Evolutionary conservation across 176 grass and related monocot species (phyloP), one percentile per base, ranked within the genome.

Genomic region (Carex myosuroides): DNA sequence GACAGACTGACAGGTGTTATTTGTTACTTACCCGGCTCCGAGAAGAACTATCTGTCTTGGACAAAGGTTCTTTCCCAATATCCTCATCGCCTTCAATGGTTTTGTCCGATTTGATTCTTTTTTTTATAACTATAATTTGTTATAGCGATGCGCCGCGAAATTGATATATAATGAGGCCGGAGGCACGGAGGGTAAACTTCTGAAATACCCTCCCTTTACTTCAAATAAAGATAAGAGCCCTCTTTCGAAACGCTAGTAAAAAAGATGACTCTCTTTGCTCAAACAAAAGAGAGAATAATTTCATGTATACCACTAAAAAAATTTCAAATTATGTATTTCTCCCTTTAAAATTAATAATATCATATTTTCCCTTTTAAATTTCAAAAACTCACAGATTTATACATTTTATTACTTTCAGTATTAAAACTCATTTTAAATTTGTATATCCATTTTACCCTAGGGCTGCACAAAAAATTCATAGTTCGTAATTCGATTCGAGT

Each of bases 51-150:
- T 32, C 84, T 92, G 90, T 70, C 92, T 81, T 46, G 78, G 94
- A 84, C 76, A 86, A 41, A 94, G 78, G 87, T 94, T 82, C 78
- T 88, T 97, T 1, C 92, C 92, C 18, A 92, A 84, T 65, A 91
- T 54, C 83, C 85, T 90, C 88, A 97, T 87, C 66, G 24, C 79
- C 67, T 46, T 64, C 14, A 8, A 44, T 14, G 46, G 46, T 9
- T 48, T 48, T 48, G 46, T 16, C 46, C 14, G 0, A 29, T 35
- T 5, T 1, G 18, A 29, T 8, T 29, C 3, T 26, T 63, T 37
- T 59, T 10, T 18, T 53, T 56, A 39, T 39, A 5, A 14, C 39
- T 81, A 20, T 3, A 32, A 18, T 13, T 79, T 32, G 13, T 62
- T 81, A 32, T 17, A 8, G 55, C 12, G 1, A 48, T 76, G 1